Base-by-base conservation (phyloP, 352 stramenopile genomes). In the Globisporangium barbulae region DNA sequence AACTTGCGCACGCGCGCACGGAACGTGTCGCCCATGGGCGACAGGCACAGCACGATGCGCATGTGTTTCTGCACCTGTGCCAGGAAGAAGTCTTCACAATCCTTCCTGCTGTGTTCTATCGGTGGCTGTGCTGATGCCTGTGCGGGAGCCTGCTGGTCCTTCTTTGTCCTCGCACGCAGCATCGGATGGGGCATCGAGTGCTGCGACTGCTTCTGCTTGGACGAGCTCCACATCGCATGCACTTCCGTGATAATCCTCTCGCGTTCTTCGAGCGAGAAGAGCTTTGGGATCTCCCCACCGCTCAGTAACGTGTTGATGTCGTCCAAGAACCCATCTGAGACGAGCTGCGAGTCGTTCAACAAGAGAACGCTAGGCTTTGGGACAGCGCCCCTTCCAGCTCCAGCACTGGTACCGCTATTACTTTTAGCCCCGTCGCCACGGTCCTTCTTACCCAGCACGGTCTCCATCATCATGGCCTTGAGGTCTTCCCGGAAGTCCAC, bases 31-130 rank as follows among this genome's bases (percentile, higher is more conserved):
- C 80, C 75, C 19, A 89, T 81, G 1, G 91, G 94, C 13, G 82
- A 94, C 65, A 98, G 87, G 45, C 89, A 97, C 5, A 98, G 65
- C n/a, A 97, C 86, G 30, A 98, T 75, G 65, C 98, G 93, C 55
- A 98, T 79, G 25, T 93, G 83, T 5, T 78, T 79, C 49, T 91
- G 79, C 7, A 92, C 79, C 47, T 91, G 81, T 33, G 73, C 58
- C n/a, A 88, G 63, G 49, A 97, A 97, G 58, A 91, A 95, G 2
- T 68, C 69, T 54, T 96, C 90, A 35, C 93, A 90, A 48, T 88
- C 82, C 44, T 89, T 80, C 5, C 83, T 75, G 19, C 75, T 80
- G 7, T 90, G 71, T 1, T 79, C 70, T 1, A 33, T 31, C 10
- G 12, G 5, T 28, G 63, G 21, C 4, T 42, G 21, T 7, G n/a